Base-by-base conservation (phyloP, 768 basidiomycete species). In the Flagelloscypha sp. region DNA sequence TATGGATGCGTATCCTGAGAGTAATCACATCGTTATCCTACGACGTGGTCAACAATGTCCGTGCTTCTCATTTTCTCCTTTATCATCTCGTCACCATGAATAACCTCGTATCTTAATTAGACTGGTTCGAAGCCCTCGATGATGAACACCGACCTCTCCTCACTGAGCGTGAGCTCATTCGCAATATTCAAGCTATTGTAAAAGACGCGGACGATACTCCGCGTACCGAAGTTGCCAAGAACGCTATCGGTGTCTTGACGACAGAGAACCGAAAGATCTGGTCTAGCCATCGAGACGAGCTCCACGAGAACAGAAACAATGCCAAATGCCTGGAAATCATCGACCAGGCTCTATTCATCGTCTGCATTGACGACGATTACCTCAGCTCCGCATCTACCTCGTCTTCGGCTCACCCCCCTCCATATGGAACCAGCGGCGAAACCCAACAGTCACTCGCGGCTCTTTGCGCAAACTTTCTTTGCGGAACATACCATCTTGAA, bases 71-170 rank as follows among this genome's bases (percentile, higher is more conserved):
- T 37, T 27, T 35, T 35, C 33, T 15, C 7, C 19, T 24, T 17
- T 38, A n/a, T 24, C 27, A 19, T 20, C 41, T 8, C 25, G 10
- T 27, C 23, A 2, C 4, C 16, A 35, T 20, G 32, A 27, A 15
- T 15, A 79, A 77, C 41, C 58, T 84, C 31, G 53, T 16, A 16
- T 27, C 28, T 35, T 15, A 25, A 27, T 3, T 43, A 93, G 89
- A 97, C 54, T 97, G 92, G 87, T 97, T 97, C 52, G 89, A 95
- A 49, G 85, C 80, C 12, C 70, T 99, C 3, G 92, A 97, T 48
- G 74, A 79, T 9, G 68, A 84, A 24, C 80, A 88, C 50, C 70
- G 78, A 10, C 93, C 90, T 0, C 56, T 90, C 5, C 60, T 95
- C 28, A 92, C 83, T 0, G 93, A 97, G 55, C 75, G 87, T 28